Percentiles rank a stretch among this genome's conserved stretches.
phyloP scores from a whole-genome alignment of 2,329 filamentous ascomycete genomes.

The Mycocentrospora acerina region DNA sequence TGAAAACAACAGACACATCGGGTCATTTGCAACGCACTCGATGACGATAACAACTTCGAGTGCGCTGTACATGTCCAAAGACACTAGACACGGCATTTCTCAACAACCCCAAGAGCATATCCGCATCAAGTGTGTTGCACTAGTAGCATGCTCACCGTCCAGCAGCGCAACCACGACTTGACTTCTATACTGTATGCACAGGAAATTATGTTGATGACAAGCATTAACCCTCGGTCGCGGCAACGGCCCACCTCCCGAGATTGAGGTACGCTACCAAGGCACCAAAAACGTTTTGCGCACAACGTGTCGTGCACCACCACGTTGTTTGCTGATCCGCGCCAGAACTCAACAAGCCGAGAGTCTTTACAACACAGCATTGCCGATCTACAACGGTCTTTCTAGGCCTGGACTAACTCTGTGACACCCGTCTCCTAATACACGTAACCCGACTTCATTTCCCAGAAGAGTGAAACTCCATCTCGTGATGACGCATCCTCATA shows the following conservation, averaged over 20 bases:
- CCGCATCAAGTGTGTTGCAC: constrained; percentile 1
- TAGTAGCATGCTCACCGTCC: neutral
- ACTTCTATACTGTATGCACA: constrained; percentile 5
- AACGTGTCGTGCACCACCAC: too few species aligned
- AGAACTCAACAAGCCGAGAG: too few species aligned
- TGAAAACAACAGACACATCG: constrained; percentile 16
- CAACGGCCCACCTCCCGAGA: constrained; percentile 18
- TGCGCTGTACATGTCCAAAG: constrained; percentile 9
- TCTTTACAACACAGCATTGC: too few species aligned
- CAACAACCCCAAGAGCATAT: constrained; percentile 1
- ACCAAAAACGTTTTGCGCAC: too few species aligned
- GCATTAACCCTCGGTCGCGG: constrained; percentile 22
- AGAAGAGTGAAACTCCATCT: too few species aligned
- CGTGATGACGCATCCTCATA: too few species aligned
- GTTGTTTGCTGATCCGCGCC: too few species aligned
- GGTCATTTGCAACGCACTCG: constrained; percentile 16
- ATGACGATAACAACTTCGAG: constrained; percentile 5
- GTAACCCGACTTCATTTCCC: too few species aligned
- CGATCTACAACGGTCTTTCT: too few species aligned
- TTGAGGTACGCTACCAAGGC: constrained; percentile 4
- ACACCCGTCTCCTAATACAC: too few species aligned
- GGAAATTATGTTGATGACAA: constrained; percentile 9
- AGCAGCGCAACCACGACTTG: constrained; percentile 5
- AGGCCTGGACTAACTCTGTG: too few species aligned
- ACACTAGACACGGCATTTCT: constrained; percentile 18